Evolutionary conservation across 495 filamentous ascomycete species (phyloP), one percentile per base, ranked within the genome.

Genomic region (Extremus antarcticus): DNA sequence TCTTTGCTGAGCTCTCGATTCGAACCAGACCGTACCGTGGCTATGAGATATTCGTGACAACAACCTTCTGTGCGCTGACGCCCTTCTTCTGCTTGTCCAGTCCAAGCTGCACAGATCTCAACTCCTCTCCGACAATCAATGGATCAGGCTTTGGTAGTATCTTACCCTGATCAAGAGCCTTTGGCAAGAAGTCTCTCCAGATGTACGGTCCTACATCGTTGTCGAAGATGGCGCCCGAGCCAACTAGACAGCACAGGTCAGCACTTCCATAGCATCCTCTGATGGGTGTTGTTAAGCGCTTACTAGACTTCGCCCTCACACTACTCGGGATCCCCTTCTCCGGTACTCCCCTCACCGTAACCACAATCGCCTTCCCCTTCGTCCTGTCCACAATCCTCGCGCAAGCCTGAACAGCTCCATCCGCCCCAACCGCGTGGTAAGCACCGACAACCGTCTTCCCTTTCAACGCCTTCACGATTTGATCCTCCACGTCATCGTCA

Each of bases 161-260:
- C 9, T 1, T 48, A 1, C 55, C 53, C 0, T 43, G 29, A 23
- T 53, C 59, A 3, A 68, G 53, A 10, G 65, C 63, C 15, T 48
- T 35, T 2, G 61, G 61, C n/a, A 68, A 43, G 52, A 62, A 68
- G 22, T 64, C 53, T 3, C 59, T 47, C 51, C 56, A 68, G 23
- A 68, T 56, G 22, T 64, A 60, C 25, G 58, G 57, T 10, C 65
- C 63, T 1, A 67, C 58, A 2, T 67, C 63, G 50, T 58, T 61
- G n/a, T 41, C 39, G 51, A 63, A 56, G 45, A 64, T 60, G 10
- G 35, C 23, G 29, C 19, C 51, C 24, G 57, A 20, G 32, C 32
- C 25, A 35, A 58, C 56, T 58, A 25, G 2, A 15, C 22, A 43
- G 49, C 43, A 35, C 8, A 43, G 2, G 9, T 35, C 13, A 38